Evolutionary conservation across 1,284 basidiomycete species (phyloP).

Genomic region (Ganoderma boninense): DNA sequence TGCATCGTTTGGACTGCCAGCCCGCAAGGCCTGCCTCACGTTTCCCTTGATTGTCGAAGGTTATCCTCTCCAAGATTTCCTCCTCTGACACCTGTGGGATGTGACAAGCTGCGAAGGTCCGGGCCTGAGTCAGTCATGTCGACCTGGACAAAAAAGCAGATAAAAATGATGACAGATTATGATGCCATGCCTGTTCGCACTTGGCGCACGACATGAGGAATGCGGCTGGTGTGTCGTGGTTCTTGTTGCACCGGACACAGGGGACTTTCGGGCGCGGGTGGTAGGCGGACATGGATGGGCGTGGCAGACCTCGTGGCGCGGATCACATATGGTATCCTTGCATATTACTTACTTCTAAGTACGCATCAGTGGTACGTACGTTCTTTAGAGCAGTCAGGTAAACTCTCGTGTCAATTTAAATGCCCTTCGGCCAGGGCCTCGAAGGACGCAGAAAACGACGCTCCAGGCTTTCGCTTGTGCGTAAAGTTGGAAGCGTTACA

Average conservation of each 20-base stretch:
- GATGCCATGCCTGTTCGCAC: constrained; percentile 36
- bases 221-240: constrained; percentile 23
- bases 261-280: background rate
- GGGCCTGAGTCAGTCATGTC: background rate
- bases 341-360: too few species aligned
- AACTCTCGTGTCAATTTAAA: too few species aligned
- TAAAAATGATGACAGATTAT: constrained; percentile 23
- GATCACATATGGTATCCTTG: too few species aligned
- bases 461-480: too few species aligned
- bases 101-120: constrained; percentile 29
- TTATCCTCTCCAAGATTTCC: constrained; percentile 24
- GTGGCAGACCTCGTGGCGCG: background rate
- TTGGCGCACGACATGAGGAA: constrained; percentile 34
- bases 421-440: too few species aligned
- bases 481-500: too few species aligned
- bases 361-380: too few species aligned
- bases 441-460: too few species aligned
- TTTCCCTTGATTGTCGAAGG: constrained; percentile 23
- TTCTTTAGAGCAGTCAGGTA: too few species aligned
- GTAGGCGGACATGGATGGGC: background rate
- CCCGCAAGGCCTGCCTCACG: constrained; percentile 18
- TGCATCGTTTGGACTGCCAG: constrained; percentile 27
- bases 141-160: background rate
- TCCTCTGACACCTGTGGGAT: constrained; percentile 30
- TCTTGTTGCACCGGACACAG: constrained; percentile 29